A percentile compares a stretch with the other conserved stretches of the same genome.
These are phyloP conservation scores for Tremella mesenterica DNA, from an alignment of 768 basidiomycete genomes.

Conservation along the genomic window DNA sequence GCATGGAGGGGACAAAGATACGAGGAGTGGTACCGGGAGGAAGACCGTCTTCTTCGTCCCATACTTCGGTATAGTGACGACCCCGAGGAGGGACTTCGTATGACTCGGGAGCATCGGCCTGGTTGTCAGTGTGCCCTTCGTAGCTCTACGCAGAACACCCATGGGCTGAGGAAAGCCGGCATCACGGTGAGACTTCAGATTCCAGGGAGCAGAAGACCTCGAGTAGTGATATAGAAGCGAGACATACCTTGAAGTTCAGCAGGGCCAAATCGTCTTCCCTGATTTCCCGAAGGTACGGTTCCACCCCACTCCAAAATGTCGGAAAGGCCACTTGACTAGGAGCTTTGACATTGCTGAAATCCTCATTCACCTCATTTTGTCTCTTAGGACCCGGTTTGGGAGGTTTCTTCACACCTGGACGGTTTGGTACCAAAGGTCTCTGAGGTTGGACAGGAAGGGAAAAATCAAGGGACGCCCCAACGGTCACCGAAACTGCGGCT, in stretches of 20 bases:
- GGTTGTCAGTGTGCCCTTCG: neutral
- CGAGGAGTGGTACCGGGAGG: conserved; percentile 32
- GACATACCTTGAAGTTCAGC: conserved; percentile 64
- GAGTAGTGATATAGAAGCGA: neutral
- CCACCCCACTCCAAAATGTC: conserved; percentile 80
- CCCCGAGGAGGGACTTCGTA: conserved; percentile 79
- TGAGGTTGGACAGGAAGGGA: conserved; percentile 24
- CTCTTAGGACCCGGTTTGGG: conserved; percentile 43
- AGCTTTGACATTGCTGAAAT: conserved; percentile 75
- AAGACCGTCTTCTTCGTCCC: conserved; percentile 77
- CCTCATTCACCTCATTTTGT: conserved; percentile 71
- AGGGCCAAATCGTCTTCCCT: conserved; percentile 95
- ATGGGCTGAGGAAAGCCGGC: too few species aligned
- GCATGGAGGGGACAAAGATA: conserved; percentile 25
- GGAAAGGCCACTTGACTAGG: conserved; percentile 50
- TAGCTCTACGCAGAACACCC: neutral
- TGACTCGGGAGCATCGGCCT: conserved; percentile 74
- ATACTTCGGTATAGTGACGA: conserved; percentile 76
- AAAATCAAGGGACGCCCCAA: conserved; percentile 29
- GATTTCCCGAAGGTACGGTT: conserved; percentile 78
- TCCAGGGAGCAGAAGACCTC: too few species aligned
- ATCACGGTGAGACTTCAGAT: too few species aligned
- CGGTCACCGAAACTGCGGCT: neutral
- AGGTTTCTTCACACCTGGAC: conserved; percentile 40
- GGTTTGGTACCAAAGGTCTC: conserved; percentile 32